Base-by-base conservation (phyloP, 2,329 filamentous ascomycete genomes). In the Basipetospora chlamydospora region DNA sequence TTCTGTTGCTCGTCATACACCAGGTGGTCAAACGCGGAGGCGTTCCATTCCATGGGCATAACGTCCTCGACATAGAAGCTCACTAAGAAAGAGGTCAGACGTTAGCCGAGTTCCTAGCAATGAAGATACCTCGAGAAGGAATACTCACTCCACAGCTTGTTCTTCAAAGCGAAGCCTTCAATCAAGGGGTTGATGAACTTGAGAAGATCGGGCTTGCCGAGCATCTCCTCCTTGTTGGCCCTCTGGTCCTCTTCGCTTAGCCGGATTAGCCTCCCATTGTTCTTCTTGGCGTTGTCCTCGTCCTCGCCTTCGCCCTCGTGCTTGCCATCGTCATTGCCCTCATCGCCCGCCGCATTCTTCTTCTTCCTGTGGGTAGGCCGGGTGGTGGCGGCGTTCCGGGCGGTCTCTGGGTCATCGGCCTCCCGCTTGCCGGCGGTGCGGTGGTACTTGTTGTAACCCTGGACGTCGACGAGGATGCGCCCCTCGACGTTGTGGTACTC, bases 81-180 rank as follows among this genome's bases (percentile, higher is more conserved):
- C 25, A 50, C 46, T 49, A 20, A 2, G 7, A 3, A 31, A 39
- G 26, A 23, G 9, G 8, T 6, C 15, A n/a, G 20, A 23, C 18
- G 39, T n/a, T n/a, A n/a, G n/a, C n/a, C n/a, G n/a, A n/a, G n/a
- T n/a, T n/a, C n/a, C n/a, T n/a, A n/a, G n/a, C n/a, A n/a, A n/a
- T n/a, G n/a, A n/a, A n/a, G n/a, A n/a, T n/a, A n/a, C n/a, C n/a
- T n/a, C n/a, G n/a, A n/a, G n/a, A n/a, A n/a, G n/a, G n/a, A n/a
- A n/a, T 84, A 46, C 57, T 50, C 43, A 59, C 59, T 42, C 63
- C 62, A 66, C 4, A 54, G 35, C 48, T 64, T 64, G 40, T 60
- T 63, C 47, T 63, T 63, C 35, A 66, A 47, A 0, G 63, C 56
- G 37, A 60, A 68, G 0, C 63, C 65, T 6, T 58, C 49, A 25